Percentiles rank a stretch among this genome's conserved stretches.
Evolutionary conservation across 1,139 yeast genomes (phyloP).

Genomic region (Pneumocystis wakefieldiae): DNA sequence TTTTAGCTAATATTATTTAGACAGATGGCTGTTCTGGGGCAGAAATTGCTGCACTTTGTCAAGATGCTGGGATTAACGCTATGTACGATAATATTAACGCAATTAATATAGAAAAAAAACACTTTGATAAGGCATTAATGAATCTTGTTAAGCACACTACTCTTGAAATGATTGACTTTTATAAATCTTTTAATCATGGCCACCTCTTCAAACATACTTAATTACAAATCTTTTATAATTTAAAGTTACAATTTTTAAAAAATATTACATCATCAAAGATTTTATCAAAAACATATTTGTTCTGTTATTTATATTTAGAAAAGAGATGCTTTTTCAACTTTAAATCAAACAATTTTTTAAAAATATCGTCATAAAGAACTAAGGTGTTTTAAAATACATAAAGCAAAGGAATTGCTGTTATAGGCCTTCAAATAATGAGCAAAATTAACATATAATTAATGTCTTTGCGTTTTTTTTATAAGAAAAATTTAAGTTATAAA

Average conservation of each 20-base stretch:
- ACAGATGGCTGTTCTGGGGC: conserved; percentile 87
- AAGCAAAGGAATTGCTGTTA: not conserved
- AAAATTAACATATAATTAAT: not conserved
- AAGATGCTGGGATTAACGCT: conserved; percentile 81
- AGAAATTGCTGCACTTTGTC: conserved; percentile 81
- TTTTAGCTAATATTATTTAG: not conserved
- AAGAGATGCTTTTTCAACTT: too few species aligned
- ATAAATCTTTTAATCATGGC: not conserved
- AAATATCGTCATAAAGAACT: too few species aligned
- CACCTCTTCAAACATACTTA: not conserved
- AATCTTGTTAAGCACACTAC: conserved; percentile 9
- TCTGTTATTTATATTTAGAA: too few species aligned
- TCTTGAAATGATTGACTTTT: not conserved
- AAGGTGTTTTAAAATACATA: not conserved
- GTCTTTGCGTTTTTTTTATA: not conserved
- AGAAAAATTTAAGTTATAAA: not conserved
- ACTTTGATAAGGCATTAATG: conserved; percentile 22
- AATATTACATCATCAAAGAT: too few species aligned
- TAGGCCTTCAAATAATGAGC: not conserved
- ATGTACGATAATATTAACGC: conserved; percentile 42
- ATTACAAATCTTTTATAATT: not conserved
- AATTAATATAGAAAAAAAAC: conserved; percentile 21
- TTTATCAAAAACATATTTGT: too few species aligned
- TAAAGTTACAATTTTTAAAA: not conserved
- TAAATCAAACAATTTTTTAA: too few species aligned